Base-by-base conservation (phyloP, 108 stramenopile genomes). In the Mayamaea pseudoterrestris region DNA sequence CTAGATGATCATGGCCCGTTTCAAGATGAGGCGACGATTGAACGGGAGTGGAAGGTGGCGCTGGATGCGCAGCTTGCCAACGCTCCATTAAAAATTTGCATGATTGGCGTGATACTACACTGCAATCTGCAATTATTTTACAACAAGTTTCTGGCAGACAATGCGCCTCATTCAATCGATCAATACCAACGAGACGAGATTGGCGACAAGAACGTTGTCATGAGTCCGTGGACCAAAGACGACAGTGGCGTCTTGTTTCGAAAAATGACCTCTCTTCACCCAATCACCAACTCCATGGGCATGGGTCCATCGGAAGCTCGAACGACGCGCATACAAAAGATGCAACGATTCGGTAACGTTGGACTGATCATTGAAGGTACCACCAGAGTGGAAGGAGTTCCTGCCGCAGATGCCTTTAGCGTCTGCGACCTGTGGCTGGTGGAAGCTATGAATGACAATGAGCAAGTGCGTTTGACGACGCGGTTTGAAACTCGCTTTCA, bases 341-440 rank as follows among this genome's bases (percentile, higher is more conserved):
- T 69, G 7, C 40, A 53, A 20, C 50, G 58, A 25, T 76, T 62
- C 56, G 49, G 44, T n/a, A 46, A 55, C 16, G 12, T 48, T 28
- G 74, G 65, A 16, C 41, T 66, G 8, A 27, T 43, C 16, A 22
- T 76, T 13, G 50, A 60, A 25, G 66, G 60, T 31, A 40, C 20
- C n/a, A 66, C 68, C 0, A 46, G 46, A 8, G 55, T 76, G 1
- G 35, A 58, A 34, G 65, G 68, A 5, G 32, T 76, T 30, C 69
- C 73, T 0, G 36, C 14, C 30, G 65, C 63, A 0, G 79, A 81
- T 50, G 55, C 57, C n/a, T 86, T 86, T 57, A 63, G 59, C 21
- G 67, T 86, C 0, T 66, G 75, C 36, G 83, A 86, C 40, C 45
- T 46, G 35, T 86, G 83, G 79, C 35, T 75, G 11, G 47, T 85